Evolutionary conservation across 345 rosid genomes (phyloP), one percentile per base, ranked within the genome.

Genomic region (Aquilaria malaccensis): DNA sequence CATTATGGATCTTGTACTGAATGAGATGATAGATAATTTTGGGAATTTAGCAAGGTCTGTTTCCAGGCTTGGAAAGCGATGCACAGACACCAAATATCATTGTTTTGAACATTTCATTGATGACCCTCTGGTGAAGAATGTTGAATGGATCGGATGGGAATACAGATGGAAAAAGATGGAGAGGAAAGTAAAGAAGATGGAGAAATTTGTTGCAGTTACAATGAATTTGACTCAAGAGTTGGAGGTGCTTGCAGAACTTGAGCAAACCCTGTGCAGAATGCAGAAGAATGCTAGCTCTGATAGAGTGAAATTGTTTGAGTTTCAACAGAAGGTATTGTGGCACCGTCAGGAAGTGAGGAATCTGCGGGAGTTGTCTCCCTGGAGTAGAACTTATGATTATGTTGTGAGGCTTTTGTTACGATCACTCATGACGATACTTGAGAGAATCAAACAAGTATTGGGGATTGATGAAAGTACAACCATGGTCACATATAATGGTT

Each of bases 131-230:
- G 58, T 63, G 69, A 68, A 72, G n/a, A 51, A 58, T 54, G 43
- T 72, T 50, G 80, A 83, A 15, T 86, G 93, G 93, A 45, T 50
- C 50, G 81, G 85, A 11, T 83, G 84, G 85, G 74, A 72, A 32
- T 86, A 78, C 66, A 70, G 72, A 58, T 61, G 65, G 68, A 79
- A 78, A 73, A 83, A 83, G 81, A 86, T 86, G 93, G 89, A 83
- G 57, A 80, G 71, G 76, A 81, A 75, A 72, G 81, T 83, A 56
- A 86, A 81, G 75, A 81, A 86, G 60, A 80, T 83, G 87, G 84
- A 80, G 77, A 72, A 78, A 59, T 81, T 80, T 69, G 68, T 72
- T 55, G 79, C 72, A 3, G 65, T 64, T 30, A 80, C 75, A 30
- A 69, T 73, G 70, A 85, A 83, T 62, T 70, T 81, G 71, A 61